These are phyloP conservation scores for Racocetra persica DNA, from an alignment of 371 early-diverging fungal species.

Conservation along the genomic window DNA sequence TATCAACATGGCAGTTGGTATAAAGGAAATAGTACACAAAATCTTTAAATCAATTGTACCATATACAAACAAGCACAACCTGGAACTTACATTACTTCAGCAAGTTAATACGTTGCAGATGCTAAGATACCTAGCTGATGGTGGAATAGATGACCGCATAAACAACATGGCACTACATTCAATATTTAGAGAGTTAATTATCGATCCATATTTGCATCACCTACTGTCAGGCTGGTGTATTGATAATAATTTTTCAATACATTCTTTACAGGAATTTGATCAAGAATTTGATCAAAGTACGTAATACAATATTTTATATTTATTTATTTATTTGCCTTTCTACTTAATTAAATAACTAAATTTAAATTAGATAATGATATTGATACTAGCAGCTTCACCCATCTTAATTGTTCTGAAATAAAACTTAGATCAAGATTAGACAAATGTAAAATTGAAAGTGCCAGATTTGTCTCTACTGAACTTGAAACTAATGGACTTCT, in stretches of 20 bases:
- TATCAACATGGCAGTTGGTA: background rate
- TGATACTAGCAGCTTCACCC: no score
- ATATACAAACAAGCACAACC: background rate
- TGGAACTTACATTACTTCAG: background rate
- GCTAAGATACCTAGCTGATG: background rate
- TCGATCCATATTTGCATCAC: background rate
- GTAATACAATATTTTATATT: no score
- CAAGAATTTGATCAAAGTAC: no score
- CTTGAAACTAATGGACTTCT: background rate
- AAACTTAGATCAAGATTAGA: background rate
- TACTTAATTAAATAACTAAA: no score
- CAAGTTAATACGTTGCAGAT: constrained; percentile 7
- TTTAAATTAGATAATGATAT: no score
- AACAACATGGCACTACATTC: no score
- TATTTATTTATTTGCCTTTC: no score
- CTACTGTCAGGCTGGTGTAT: background rate
- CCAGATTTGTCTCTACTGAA: background rate
- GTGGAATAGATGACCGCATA: no score
- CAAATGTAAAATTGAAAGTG: background rate
- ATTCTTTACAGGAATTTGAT: background rate
- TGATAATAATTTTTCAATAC: background rate
- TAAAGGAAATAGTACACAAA: no score
- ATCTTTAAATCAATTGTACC: no score
- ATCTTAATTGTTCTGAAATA: background rate
- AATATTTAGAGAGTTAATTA: background rate